Evolutionary conservation across 495 filamentous ascomycete species (phyloP).

Genomic region (Aspergillus baeticus): DNA sequence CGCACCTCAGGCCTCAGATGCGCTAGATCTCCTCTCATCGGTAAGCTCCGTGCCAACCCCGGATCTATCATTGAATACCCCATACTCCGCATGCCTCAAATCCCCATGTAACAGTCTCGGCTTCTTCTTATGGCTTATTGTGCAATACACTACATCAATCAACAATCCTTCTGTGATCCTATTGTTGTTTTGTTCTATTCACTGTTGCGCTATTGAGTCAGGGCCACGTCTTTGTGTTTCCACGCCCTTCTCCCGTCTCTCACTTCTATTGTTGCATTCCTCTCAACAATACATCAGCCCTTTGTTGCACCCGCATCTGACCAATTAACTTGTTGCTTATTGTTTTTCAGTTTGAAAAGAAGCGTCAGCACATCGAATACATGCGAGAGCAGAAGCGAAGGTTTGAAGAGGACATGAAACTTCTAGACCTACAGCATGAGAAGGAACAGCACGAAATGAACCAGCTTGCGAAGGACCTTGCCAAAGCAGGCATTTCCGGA

Average conservation of each 20-base stretch:
- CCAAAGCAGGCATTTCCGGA: conserved; percentile 58
- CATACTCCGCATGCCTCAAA: neutral
- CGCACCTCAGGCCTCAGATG: conserved; percentile 51
- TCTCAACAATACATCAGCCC: neutral
- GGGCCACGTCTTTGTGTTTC: neutral
- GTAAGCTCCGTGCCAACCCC: conserved; percentile 34
- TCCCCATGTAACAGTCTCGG: neutral
- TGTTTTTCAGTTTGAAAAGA: conserved; percentile 77
- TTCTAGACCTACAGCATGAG: conserved; percentile 78
- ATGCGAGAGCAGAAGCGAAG: conserved; percentile 80
- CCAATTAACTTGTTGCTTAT: conserved; percentile 24
- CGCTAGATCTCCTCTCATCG: conserved; percentile 56
- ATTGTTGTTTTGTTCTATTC: conserved; percentile 1
- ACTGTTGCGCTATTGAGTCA: neutral
- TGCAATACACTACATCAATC: neutral
- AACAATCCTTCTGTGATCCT: conserved; percentile 4
- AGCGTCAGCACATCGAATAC: conserved; percentile 79
- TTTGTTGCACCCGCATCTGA: neutral
- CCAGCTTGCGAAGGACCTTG: conserved; percentile 75
- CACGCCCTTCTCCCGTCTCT: neutral
- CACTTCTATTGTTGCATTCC: neutral
- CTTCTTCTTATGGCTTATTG: neutral
- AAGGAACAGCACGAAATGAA: conserved; percentile 79
- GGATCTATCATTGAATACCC: conserved; percentile 1
- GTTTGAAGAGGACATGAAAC: conserved; percentile 84